These are phyloP conservation scores for Torrubiella hemipterigena DNA, from an alignment of 2,329 filamentous ascomycete genomes.

Conservation along the genomic window DNA sequence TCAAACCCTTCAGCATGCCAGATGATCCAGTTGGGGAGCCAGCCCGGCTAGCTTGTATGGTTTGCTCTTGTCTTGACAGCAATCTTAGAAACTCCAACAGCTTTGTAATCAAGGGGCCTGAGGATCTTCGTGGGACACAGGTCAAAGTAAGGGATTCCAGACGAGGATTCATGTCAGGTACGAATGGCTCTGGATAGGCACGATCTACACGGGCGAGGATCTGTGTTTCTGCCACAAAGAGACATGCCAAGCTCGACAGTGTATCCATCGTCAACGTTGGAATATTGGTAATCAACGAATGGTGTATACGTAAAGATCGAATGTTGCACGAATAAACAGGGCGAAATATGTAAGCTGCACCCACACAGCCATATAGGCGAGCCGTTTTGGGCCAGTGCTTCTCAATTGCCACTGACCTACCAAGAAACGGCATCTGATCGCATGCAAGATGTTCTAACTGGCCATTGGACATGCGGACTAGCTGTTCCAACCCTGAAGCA, in stretches of 20 bases:
- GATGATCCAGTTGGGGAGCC: conserved; percentile 24
- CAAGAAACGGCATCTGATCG: conserved; percentile 24
- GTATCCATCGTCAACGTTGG: conserved; percentile 29
- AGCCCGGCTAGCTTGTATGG: conserved; percentile 21
- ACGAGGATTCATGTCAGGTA: conserved; percentile 45
- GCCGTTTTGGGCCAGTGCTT: conserved; percentile 16
- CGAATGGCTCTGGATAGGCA: conserved; percentile 34
- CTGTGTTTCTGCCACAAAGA: conserved; percentile 31
- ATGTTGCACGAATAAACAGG: conserved; percentile 42
- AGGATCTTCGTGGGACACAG: conserved; percentile 39
- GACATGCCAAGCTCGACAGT: conserved; percentile 20
- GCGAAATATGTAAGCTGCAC: conserved; percentile 34
- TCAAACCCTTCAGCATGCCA: conserved; percentile 35
- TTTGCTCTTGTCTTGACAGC: conserved; percentile 35
- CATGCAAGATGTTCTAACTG: conserved; percentile 42
- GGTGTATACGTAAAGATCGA: conserved; percentile 41
- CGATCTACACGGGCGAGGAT: conserved; percentile 29
- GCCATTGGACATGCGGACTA: conserved; percentile 31
- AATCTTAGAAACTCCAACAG: conserved; percentile 34
- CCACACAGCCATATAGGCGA: conserved; percentile 29
- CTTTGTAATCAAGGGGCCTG: conserved; percentile 34
- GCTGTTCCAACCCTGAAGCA: conserved; percentile 23
- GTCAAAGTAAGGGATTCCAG: conserved; percentile 41
- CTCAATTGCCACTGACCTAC: conserved; percentile 4
- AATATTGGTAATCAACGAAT: conserved; percentile 46